Conservation (phyloP, 371 early-diverging fungal species). For the Lichtheimia ramosa region DNA sequence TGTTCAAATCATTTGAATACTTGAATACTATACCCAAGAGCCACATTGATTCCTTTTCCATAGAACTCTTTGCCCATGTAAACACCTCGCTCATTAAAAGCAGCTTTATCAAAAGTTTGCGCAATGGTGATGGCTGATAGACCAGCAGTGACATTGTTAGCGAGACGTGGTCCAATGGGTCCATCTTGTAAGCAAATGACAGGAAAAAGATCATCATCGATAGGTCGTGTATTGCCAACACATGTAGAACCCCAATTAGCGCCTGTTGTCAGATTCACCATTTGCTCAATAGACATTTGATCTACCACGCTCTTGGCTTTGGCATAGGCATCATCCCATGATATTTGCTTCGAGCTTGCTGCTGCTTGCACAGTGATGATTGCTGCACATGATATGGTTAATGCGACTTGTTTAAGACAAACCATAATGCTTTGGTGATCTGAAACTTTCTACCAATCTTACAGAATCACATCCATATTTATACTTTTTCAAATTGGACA, state of each 20-base stretch:
- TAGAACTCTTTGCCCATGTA: constrained; percentile 54
- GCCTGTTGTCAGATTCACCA: constrained; percentile 28
- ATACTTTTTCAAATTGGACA: too few species aligned
- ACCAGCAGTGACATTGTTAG: constrained; percentile 39
- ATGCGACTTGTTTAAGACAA: too few species aligned
- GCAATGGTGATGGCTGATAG: constrained; percentile 56
- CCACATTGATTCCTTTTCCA: constrained; percentile 45
- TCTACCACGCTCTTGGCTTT: constrained; percentile 7
- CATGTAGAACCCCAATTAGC: background rate
- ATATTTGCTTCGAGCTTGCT: background rate
- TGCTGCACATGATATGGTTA: too few species aligned
- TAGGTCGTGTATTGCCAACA: constrained; percentile 4
- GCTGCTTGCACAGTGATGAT: too few species aligned
- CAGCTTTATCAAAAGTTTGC: constrained; percentile 47
- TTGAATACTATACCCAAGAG: constrained; percentile 7
- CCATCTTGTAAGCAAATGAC: constrained; percentile 55
- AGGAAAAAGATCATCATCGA: constrained; percentile 29
- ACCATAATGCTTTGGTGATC: too few species aligned
- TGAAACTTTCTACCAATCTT: too few species aligned
- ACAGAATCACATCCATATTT: too few species aligned
- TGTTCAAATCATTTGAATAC: too few species aligned
- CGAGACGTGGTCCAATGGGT: constrained; percentile 52
- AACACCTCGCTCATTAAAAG: constrained; percentile 44
- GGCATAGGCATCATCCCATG: constrained; percentile 13
- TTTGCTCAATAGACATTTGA: constrained; percentile 15